These are phyloP conservation scores for Penicillium paneum DNA, from an alignment of 2,329 filamentous ascomycete genomes.

Conservation along the genomic window DNA sequence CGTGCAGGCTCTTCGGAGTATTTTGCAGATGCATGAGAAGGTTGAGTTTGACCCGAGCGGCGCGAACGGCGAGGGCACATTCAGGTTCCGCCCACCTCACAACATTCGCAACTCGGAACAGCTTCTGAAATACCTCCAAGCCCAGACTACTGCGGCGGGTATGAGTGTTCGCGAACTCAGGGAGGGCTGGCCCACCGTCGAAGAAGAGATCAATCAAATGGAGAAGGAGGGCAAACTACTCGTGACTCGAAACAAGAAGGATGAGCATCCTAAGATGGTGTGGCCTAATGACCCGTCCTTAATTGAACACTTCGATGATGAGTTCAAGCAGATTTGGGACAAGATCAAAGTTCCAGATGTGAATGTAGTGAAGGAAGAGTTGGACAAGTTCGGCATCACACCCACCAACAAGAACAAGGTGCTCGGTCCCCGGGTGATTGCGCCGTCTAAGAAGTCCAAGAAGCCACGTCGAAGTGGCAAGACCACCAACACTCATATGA, in stretches of 20 bases:
- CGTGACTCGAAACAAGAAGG: conserved; percentile 88
- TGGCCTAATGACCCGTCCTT: conserved; percentile 85
- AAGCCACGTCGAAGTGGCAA: conserved; percentile 72
- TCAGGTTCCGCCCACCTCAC: conserved; percentile 78
- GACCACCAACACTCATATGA: conserved; percentile 86
- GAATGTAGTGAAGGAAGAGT: conserved; percentile 72
- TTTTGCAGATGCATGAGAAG: conserved; percentile 65
- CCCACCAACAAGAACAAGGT: conserved; percentile 78
- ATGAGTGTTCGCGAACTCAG: conserved; percentile 86
- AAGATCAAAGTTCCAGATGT: conserved; percentile 72
- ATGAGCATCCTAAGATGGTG: conserved; percentile 78
- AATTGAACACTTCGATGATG: conserved; percentile 69
- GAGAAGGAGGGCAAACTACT: conserved; percentile 77
- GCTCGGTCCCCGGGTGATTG: conserved; percentile 54
- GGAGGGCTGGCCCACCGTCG: conserved; percentile 89
- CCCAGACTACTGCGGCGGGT: conserved; percentile 74
- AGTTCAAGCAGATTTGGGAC: conserved; percentile 82
- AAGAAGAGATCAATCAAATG: conserved; percentile 71
- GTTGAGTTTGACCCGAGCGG: conserved; percentile 55
- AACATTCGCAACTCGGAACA: conserved; percentile 74
- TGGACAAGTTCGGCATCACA: conserved; percentile 74
- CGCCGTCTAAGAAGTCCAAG: conserved; percentile 68
- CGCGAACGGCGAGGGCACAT: conserved; percentile 70
- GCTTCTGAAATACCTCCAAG: conserved; percentile 76
- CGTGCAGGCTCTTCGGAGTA: conserved; percentile 63